Evolutionary conservation across 768 basidiomycete species (phyloP).

Genomic region (Tricholoma sp.): DNA sequence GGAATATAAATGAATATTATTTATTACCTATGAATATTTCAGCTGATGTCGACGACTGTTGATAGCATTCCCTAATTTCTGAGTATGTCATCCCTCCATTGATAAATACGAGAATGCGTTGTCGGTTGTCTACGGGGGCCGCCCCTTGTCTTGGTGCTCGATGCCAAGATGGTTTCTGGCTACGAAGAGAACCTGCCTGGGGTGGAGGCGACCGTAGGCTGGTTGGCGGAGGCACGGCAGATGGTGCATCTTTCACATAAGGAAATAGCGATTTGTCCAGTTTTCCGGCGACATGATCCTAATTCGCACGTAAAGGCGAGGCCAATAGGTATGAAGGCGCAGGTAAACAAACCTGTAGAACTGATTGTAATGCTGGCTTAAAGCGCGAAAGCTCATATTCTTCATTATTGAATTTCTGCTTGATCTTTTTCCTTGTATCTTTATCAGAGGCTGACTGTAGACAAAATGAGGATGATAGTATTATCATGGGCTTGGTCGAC

Average conservation of each 20-base stretch:
- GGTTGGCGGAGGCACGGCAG: slow-evolving; percentile 38
- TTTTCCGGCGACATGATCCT: slow-evolving; percentile 82
- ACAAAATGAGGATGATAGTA: background rate
- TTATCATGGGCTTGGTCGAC: background rate
- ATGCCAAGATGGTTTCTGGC: slow-evolving; percentile 88
- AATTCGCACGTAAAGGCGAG: slow-evolving; percentile 2
- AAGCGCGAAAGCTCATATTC: slow-evolving; percentile 96
- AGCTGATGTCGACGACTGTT: slow-evolving; percentile 65
- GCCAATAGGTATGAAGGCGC: background rate
- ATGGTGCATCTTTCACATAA: slow-evolving; percentile 79
- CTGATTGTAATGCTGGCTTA: slow-evolving; percentile 74
- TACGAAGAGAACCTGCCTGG: slow-evolving; percentile 73
- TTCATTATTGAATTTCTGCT: slow-evolving; percentile 78
- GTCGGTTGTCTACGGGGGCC: slow-evolving; percentile 47
- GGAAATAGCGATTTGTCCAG: slow-evolving; percentile 83
- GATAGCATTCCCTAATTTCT: slow-evolving; percentile 86
- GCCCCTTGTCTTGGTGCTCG: slow-evolving; percentile 58
- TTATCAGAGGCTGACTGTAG: slow-evolving; percentile 66
- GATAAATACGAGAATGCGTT: slow-evolving; percentile 84
- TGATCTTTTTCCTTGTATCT: slow-evolving; percentile 76
- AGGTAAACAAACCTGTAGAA: slow-evolving; percentile 65
- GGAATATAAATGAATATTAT: slow-evolving; percentile 33
- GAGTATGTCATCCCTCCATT: slow-evolving; percentile 96
- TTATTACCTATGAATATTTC: slow-evolving; percentile 94
- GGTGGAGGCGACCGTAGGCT: slow-evolving; percentile 49